Conservation (phyloP, 2,329 filamentous ascomycete genomes). For the Diaporthe nobilis region DNA sequence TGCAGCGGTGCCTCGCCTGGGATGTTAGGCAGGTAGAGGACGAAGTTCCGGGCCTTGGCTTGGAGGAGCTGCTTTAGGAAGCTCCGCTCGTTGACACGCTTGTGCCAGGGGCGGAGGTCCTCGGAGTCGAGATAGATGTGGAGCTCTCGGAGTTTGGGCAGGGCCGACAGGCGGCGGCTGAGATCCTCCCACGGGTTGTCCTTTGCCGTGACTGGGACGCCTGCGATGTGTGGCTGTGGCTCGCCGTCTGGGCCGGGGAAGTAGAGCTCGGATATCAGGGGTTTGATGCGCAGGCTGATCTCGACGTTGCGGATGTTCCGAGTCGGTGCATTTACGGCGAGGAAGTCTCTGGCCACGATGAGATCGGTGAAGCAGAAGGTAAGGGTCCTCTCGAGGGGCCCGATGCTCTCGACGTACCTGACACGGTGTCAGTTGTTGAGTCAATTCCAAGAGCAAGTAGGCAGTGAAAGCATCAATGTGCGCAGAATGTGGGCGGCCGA, state of each 20-base stretch:
- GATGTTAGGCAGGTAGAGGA: conserved; percentile 46
- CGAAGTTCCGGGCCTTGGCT: conserved; percentile 43
- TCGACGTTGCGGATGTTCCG: conserved; percentile 45
- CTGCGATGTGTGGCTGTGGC: conserved; percentile 39
- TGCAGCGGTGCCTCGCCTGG: conserved; percentile 33
- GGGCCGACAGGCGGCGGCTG: conserved; percentile 43
- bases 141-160: conserved; percentile 45
- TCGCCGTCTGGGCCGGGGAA: conserved; percentile 41
- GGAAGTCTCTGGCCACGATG: conserved; percentile 45
- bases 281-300: conserved; percentile 46
- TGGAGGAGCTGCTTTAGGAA: conserved; percentile 46
- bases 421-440: background rate
- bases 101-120: conserved; percentile 50
- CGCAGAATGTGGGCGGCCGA: background rate
- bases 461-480: background rate
- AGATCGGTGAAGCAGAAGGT: conserved; percentile 51
- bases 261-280: conserved; percentile 49
- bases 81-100: conserved; percentile 48
- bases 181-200: conserved; percentile 49
- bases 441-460: background rate
- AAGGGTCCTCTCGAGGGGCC: conserved; percentile 45
- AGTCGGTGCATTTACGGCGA: conserved; percentile 42
- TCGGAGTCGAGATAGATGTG: conserved; percentile 49
- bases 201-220: conserved; percentile 38
- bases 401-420: conserved; percentile 49